phyloP scores from a whole-genome alignment of 2,329 filamentous ascomycete species.

The Didymella glomerata region DNA sequence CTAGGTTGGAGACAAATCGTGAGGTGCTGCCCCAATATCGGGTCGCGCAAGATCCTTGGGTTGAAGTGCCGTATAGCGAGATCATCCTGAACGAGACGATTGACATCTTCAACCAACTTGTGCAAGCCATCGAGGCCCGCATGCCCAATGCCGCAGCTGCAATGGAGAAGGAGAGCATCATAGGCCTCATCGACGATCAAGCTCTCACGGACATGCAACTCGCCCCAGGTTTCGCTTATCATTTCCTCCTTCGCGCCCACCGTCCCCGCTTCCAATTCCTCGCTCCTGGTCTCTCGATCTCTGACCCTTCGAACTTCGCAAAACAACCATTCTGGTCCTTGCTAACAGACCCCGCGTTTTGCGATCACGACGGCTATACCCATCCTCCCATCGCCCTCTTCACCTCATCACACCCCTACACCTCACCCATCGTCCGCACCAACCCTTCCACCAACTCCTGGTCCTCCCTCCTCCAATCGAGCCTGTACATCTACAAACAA shows the following conservation, averaged over 20 bases:
- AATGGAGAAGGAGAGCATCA: background rate
- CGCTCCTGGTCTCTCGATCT: background rate
- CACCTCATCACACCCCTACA: background rate
- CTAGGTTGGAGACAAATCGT: background rate
- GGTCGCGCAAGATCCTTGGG: background rate
- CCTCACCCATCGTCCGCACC: background rate
- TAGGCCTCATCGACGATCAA: background rate
- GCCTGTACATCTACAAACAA: background rate
- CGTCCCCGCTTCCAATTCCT: background rate
- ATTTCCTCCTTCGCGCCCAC: background rate
- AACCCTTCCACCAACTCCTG: background rate
- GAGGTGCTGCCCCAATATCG: background rate
- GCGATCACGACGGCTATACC: background rate
- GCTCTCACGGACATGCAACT: background rate
- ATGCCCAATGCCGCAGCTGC: background rate
- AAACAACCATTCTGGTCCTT: background rate
- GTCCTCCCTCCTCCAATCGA: background rate
- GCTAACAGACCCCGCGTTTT: background rate
- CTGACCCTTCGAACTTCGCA: background rate
- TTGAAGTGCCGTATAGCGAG: background rate
- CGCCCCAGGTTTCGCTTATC: background rate
- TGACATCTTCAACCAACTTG: background rate
- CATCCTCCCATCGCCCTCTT: background rate
- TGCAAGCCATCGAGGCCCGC: background rate
- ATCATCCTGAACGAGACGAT: background rate